Percentiles rank a stretch among this genome's conserved stretches.
Evolutionary conservation across 2,329 filamentous ascomycete genomes (phyloP).

Genomic region (Sarocladium oryzae): DNA sequence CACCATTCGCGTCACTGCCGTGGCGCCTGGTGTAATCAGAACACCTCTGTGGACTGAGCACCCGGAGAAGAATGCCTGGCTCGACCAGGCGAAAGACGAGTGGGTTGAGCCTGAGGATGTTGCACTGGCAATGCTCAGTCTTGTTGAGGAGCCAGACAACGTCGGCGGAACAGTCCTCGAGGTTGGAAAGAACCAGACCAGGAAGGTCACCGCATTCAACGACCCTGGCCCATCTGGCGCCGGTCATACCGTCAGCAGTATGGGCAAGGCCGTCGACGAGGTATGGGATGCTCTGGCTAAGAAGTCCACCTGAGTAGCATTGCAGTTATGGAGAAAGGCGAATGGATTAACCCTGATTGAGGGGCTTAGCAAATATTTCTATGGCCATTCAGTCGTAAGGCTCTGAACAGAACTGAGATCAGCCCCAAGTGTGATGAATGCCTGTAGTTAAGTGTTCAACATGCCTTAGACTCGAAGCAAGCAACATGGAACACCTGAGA

Average conservation of each 20-base stretch:
- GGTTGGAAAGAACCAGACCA: conserved; percentile 10
- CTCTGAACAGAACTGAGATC: no score
- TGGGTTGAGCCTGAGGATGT: conserved; percentile 30
- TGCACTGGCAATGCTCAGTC: conserved; percentile 28
- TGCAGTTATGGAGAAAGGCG: no score
- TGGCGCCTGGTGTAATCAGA: conserved; percentile 29
- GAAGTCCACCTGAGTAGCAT: background rate
- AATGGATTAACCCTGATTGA: no score
- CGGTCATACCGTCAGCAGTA: background rate
- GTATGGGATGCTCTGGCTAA: conserved; percentile 16
- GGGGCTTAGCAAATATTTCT: no score
- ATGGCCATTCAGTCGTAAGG: no score
- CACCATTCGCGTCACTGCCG: conserved; percentile 26
- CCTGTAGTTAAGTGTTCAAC: no score
- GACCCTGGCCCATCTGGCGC: conserved; percentile 11
- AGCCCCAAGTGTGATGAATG: no score
- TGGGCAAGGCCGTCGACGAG: background rate
- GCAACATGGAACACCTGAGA: no score
- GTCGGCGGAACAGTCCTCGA: conserved; percentile 17
- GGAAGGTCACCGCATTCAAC: conserved; percentile 10
- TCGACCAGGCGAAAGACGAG: conserved; percentile 19
- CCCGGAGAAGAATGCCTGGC: conserved; percentile 25
- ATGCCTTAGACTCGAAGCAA: no score
- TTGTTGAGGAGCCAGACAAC: conserved; percentile 22
- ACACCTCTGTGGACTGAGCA: conserved; percentile 31